These are phyloP conservation scores for Calonectria pseudoturangicola DNA, from an alignment of 2,329 filamentous ascomycete species.

Conservation along the genomic window DNA sequence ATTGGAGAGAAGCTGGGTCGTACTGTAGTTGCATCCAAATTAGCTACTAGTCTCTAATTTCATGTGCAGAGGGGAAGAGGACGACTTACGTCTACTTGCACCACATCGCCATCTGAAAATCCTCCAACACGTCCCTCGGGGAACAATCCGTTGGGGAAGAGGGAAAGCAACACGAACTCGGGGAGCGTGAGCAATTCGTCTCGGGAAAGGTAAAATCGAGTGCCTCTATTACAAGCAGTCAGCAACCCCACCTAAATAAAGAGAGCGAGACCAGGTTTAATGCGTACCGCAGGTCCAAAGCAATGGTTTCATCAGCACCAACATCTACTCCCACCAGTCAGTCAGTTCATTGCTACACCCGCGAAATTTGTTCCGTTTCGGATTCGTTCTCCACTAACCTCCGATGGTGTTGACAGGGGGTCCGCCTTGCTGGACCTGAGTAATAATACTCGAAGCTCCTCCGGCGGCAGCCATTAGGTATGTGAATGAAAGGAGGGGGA, in stretches of 20 bases:
- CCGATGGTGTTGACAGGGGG: conserved; percentile 92
- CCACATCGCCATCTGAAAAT: conserved; percentile 93
- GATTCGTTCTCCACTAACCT: conserved; percentile 71
- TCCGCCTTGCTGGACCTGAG: conserved; percentile 96
- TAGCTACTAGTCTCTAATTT: conserved; percentile 20
- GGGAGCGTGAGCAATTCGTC: conserved; percentile 96
- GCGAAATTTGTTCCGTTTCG: not conserved
- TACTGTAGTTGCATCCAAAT: conserved; percentile 77
- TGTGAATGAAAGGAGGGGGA: conserved; percentile 92
- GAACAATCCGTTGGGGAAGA: conserved; percentile 98
- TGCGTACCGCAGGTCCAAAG: conserved; percentile 91
- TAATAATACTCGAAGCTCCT: conserved; percentile 98
- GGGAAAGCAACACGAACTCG: conserved; percentile 96
- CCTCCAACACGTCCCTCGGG: conserved; percentile 97
- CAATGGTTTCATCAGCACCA: conserved; percentile 93
- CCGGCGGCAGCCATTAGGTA: conserved; percentile 99
- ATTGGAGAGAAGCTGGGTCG: conserved; percentile 95
- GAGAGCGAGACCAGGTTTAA: not conserved
- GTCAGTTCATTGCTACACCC: conserved; percentile 30
- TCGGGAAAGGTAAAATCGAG: conserved; percentile 92
- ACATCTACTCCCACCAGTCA: conserved; percentile 72
- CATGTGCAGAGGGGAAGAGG: not conserved
- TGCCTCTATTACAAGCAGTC: conserved; percentile 78
- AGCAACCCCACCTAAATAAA: conserved; percentile 42
- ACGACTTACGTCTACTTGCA: conserved; percentile 93